phyloP scores from a whole-genome alignment of 768 basidiomycete species.

The Pisolithus tinctorius region DNA sequence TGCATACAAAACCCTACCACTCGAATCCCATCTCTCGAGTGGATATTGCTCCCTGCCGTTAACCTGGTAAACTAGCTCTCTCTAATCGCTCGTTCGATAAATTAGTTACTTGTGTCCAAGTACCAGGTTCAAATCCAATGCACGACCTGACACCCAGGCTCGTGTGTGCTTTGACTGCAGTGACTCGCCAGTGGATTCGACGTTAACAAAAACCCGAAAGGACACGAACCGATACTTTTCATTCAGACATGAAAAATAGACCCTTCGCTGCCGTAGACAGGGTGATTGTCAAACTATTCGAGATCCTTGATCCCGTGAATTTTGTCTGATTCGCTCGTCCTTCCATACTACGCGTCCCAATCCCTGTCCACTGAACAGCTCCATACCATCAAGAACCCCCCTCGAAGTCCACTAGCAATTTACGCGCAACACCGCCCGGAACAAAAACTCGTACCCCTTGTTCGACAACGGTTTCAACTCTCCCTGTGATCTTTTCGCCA shows the following conservation, averaged over 20 bases:
- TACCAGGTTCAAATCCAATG: too few species aligned
- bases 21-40: too few species aligned
- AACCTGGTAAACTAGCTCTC: too few species aligned
- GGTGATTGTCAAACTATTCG: constrained; percentile 34
- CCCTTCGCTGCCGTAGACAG: constrained; percentile 34
- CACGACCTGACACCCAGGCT: too few species aligned
- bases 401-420: constrained; percentile 24
- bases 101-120: too few species aligned
- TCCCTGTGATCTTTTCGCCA: constrained; percentile 30
- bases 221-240: too few species aligned
- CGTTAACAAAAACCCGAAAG: too few species aligned
- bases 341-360: constrained; percentile 38
- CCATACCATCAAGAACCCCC: constrained; percentile 34
- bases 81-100: too few species aligned
- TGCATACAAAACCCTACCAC: too few species aligned
- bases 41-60: too few species aligned
- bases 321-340: constrained; percentile 22
- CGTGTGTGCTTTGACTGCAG: too few species aligned
- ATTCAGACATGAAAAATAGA: constrained; percentile 20
- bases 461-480: constrained; percentile 24
- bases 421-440: constrained; percentile 37
- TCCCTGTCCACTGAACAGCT: constrained; percentile 30
- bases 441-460: constrained; percentile 34
- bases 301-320: constrained; percentile 23
- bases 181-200: too few species aligned